Conservation (phyloP, 2,329 filamentous ascomycete genomes). For the Thielaviopsis punctulata region DNA sequence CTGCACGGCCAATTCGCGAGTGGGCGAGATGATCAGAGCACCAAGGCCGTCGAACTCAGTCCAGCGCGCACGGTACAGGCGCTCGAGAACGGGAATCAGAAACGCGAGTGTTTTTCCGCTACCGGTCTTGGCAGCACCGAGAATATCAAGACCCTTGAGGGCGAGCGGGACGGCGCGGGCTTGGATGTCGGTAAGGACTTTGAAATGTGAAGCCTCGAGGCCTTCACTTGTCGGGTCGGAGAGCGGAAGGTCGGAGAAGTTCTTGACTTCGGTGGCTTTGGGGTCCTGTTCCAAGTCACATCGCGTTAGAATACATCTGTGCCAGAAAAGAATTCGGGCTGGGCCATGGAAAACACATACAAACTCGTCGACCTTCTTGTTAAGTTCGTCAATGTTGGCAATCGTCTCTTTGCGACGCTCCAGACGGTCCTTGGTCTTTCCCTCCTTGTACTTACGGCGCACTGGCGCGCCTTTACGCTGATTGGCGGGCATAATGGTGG, state of each 20-base stretch:
- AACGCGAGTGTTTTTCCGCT: constrained; percentile 94
- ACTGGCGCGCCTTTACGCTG: constrained; percentile 5
- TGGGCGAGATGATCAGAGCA: constrained; percentile 83
- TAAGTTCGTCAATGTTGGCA: constrained; percentile 23
- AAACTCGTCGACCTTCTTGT: constrained; percentile 24
- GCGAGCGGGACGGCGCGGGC: constrained; percentile 73
- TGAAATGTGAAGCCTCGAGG: constrained; percentile 74
- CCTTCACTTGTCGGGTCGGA: constrained; percentile 65
- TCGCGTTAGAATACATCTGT: background rate
- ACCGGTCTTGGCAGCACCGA: constrained; percentile 89
- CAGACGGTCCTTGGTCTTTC: constrained; percentile 12
- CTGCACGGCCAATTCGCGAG: constrained; percentile 85
- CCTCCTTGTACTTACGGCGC: constrained; percentile 11
- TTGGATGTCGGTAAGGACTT: constrained; percentile 82
- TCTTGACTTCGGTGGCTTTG: constrained; percentile 40
- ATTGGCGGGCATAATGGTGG: constrained; percentile 5
- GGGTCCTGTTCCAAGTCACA: constrained; percentile 31
- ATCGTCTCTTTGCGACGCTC: constrained; percentile 23
- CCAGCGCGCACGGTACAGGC: constrained; percentile 77
- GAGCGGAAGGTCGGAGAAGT: constrained; percentile 72
- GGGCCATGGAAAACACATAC: constrained; percentile 17
- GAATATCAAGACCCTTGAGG: constrained; percentile 70
- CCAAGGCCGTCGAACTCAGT: constrained; percentile 82
- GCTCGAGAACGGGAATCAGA: constrained; percentile 79
- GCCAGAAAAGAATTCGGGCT: background rate